Conservation (phyloP, 176 grass and related monocot species). For the Poa pratensis region DNA sequence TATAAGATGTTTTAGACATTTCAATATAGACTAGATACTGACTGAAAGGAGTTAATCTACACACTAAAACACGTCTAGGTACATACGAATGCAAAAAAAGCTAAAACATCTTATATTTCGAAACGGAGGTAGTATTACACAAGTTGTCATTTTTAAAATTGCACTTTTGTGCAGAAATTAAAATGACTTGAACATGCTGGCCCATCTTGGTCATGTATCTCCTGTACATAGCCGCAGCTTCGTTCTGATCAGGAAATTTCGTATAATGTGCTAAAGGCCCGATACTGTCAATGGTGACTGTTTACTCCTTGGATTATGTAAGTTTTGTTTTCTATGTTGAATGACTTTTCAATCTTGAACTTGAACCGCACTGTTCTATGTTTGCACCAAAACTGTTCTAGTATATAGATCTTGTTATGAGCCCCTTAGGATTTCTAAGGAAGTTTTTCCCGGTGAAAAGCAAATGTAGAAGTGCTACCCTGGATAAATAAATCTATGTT, state of each 20-base stretch:
- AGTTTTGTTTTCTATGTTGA: background rate
- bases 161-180: background rate
- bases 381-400: background rate
- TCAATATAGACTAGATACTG: too few relatives aligned
- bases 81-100: too few relatives aligned
- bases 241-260: background rate
- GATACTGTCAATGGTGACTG: background rate
- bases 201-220: background rate
- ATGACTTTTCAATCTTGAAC: background rate
- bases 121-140: too few relatives aligned
- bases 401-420: background rate
- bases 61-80: too few relatives aligned
- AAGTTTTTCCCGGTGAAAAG: background rate
- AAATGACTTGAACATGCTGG: slow-evolving; percentile 1
- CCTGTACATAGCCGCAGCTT: background rate
- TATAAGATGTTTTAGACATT: too few relatives aligned
- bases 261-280: background rate
- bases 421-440: background rate
- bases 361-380: background rate
- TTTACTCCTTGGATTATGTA: background rate
- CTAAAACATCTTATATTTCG: too few relatives aligned
- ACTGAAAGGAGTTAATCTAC: too few relatives aligned
- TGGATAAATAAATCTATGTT: background rate
- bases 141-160: background rate
- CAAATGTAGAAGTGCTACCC: background rate